Evolutionary conservation across 805 yeast species (phyloP), one percentile per base, ranked within the genome.

Genomic region (Lipomyces spencermartinsiae): DNA sequence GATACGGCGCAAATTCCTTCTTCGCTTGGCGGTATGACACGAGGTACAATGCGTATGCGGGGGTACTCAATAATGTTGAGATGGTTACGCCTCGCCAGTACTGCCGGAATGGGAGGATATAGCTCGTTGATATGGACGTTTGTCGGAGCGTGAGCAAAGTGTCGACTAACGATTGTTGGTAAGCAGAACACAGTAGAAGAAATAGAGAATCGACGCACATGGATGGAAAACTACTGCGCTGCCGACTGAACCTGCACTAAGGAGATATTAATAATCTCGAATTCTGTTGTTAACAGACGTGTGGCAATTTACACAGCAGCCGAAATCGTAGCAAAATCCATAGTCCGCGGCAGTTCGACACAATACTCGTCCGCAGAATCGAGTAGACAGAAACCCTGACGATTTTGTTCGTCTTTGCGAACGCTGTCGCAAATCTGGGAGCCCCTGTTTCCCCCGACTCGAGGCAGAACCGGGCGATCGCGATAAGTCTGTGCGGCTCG

Each of bases 1-100:
- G 51, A 22, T 61, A 22, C 16, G 66, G 46, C 3, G 67, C 58
- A 5, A 81, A 73, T 58, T 67, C 74, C 49, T 71, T 64, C 68
- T 81, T 81, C 51, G 78, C 72, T 64, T 81, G 79, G 16, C 83
- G 74, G 70, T 81, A 81, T 4, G 83, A 75, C 9, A 79, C 81
- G 64, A 81, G 71, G 69, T 80, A 81, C 6, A 79, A 74, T 16
- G 82, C 75, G 69, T 78, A 80, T 4, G 83, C 83, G 0, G 84
- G 83, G 1, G 82, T 79, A 25, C 80, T 75, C 25, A 81, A 72
- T 8, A 74, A 72, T n/a, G 79, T 75, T 14, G 82, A 72, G 0
- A 81, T 80, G 8, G 78, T 69, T 33, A 81, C 73, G 1, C 84
- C 84, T 14, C 81, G 71, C 72, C 72, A 69, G 54, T 68, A 69